Evolutionary conservation across 1,284 basidiomycete genomes (phyloP), one percentile per base, ranked within the genome.

Genomic region (Retiboletus flavoniger): DNA sequence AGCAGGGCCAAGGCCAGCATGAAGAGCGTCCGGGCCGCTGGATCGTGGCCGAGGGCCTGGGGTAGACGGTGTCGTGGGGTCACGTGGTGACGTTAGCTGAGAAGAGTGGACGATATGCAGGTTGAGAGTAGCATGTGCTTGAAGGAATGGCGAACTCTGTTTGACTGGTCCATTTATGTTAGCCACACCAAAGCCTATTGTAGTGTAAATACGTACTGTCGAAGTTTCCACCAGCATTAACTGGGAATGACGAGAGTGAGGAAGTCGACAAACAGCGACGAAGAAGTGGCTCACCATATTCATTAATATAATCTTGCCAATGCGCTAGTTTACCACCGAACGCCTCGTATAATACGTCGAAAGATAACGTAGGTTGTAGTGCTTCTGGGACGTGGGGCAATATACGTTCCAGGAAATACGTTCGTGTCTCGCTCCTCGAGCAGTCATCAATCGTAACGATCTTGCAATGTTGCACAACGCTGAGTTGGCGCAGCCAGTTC

Each of bases 321-420:
- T 92, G 90, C 1, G 84, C 86, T 41, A 92, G 68, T 67, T 91
- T 91, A 17, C 91, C 91, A 13, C 90, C 91, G 64, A 92, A 91
- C 0, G 86, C 86, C 16, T 85, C 83, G 61, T 83, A 91, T 41
- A 92, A 72, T 39, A 75, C 71, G 50, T 91, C 89, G 59, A 93
- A 93, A 56, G 83, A 77, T 52, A 92, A 71, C 0, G 74, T 70
- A 7, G 68, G 53, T 5, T 74, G 76, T 36, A 88, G 60, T 34
- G 76, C 65, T 52, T 86, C 82, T 1, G 87, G 87, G 10, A 92
- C 78, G 31, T 74, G 75, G 24, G 83, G 82, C 11, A 87, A 60
- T 13, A 93, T 67, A 21, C 75, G 75, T 50, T 89, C 82, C 32
- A 78, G 71, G 73, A 84, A 91, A 69, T 80, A 93, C 3, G 71